Percentiles rank a stretch among this genome's conserved stretches.
phyloP scores from a whole-genome alignment of 805 yeast genomes.

The Candida sonorensis region DNA sequence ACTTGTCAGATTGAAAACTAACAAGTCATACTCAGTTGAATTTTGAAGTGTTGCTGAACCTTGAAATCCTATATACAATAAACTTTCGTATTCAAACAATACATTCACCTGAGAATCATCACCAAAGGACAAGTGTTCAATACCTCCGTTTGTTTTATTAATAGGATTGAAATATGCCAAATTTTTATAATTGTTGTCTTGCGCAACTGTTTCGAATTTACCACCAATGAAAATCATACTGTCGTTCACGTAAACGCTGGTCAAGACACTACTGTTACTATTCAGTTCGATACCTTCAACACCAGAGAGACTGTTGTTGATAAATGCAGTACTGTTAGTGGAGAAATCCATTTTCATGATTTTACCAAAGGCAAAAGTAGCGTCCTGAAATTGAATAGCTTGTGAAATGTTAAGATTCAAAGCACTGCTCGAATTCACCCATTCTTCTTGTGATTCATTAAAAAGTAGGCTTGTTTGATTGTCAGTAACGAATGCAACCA shows the following conservation, averaged over 20 bases:
- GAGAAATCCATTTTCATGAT: constrained; percentile 14
- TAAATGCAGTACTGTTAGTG: constrained; percentile 8
- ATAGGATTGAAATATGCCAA: constrained; percentile 15
- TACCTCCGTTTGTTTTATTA: constrained; percentile 2
- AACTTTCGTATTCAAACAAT: constrained; percentile 31
- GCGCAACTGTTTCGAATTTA: constrained; percentile 33
- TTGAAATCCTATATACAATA: constrained; percentile 40
- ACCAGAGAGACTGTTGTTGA: constrained; percentile 1
- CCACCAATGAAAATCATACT: constrained; percentile 57
- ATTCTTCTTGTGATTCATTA: constrained; percentile 37
- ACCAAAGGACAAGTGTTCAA: constrained; percentile 14
- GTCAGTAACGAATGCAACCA: constrained; percentile 31
- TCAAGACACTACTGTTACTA: constrained; percentile 12
- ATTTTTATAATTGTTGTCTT: constrained; percentile 11
- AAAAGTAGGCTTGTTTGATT: constrained; percentile 13
- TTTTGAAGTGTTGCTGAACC: constrained; percentile 25
- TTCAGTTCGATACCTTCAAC: neutral
- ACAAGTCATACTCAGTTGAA: constrained; percentile 34
- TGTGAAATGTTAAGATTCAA: constrained; percentile 28
- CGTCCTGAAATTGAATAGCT: constrained; percentile 12
- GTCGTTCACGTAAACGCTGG: constrained; percentile 41
- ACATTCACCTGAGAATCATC: constrained; percentile 14
- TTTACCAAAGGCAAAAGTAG: constrained; percentile 16
- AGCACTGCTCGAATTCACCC: constrained; percentile 26
- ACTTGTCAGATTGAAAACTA: constrained; percentile 43